phyloP scores from a whole-genome alignment of 257 asterid genomes.

The Solanum infundibuliforme region DNA sequence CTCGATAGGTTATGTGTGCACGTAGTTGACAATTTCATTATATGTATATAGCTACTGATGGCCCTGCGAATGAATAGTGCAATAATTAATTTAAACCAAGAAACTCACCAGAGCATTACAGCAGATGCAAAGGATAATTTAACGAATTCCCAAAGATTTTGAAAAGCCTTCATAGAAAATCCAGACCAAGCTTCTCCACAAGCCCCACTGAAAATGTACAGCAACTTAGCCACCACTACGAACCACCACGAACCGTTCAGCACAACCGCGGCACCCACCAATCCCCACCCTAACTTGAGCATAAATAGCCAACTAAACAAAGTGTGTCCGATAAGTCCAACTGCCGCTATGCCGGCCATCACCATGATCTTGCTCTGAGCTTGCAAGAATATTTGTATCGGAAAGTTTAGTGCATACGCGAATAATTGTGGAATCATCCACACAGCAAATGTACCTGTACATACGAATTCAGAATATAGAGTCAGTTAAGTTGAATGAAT shows the following conservation, averaged over 20 bases:
- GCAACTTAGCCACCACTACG: slow-evolving; percentile 33
- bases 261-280: slow-evolving; percentile 37
- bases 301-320: slow-evolving; percentile 46
- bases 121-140: slow-evolving; percentile 48
- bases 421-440: slow-evolving; percentile 68
- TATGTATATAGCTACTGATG: too few species aligned
- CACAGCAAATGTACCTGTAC: slow-evolving; percentile 28
- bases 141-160: slow-evolving; percentile 36
- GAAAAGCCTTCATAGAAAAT: slow-evolving; percentile 34
- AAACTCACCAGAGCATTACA: slow-evolving; percentile 46
- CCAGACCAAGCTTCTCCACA: slow-evolving; percentile 57
- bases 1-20: background rate
- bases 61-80: background rate
- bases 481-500: background rate
- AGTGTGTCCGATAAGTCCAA: slow-evolving; percentile 20
- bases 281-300: slow-evolving; percentile 49
- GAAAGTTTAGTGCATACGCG: slow-evolving; percentile 48
- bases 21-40: background rate
- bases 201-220: slow-evolving; percentile 34
- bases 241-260: slow-evolving; percentile 55
- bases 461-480: background rate
- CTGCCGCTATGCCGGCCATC: slow-evolving; percentile 34
- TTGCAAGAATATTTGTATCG: slow-evolving; percentile 49
- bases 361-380: slow-evolving; percentile 48
- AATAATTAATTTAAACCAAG: background rate